These are phyloP conservation scores for Gonium pectorale DNA, from an alignment of 139 green algal genomes.

Conservation along the genomic window DNA sequence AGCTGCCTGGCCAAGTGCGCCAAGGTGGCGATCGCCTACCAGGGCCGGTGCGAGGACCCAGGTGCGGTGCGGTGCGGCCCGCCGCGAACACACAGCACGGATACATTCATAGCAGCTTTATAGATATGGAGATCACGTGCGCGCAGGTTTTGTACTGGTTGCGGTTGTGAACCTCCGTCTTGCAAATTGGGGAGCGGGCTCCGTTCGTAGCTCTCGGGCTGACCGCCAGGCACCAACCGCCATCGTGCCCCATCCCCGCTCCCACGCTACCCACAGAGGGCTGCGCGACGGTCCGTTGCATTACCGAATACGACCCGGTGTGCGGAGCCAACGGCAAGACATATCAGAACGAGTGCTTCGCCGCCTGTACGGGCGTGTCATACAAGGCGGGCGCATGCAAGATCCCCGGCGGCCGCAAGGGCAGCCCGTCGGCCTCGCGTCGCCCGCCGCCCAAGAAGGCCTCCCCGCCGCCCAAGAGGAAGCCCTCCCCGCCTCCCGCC, in stretches of 20 bases:
- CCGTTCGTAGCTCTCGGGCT: no score
- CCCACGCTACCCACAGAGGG: background rate
- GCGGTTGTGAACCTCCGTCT: no score
- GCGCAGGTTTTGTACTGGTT: no score
- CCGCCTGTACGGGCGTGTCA: background rate
- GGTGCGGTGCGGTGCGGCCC: background rate
- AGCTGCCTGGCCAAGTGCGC: constrained; percentile 46
- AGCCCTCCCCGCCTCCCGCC: no score
- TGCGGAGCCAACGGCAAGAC: background rate
- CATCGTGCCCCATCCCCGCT: background rate
- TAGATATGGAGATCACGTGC: no score
- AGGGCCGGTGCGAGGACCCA: constrained; percentile 34
- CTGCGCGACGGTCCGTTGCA: background rate
- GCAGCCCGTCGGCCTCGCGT: no score
- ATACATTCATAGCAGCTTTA: no score
- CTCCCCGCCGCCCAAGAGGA: no score
- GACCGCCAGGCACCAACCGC: background rate
- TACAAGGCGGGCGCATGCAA: background rate
- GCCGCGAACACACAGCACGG: no score
- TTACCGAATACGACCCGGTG: background rate
- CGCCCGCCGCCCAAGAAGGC: no score
- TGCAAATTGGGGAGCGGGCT: no score
- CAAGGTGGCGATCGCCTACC: constrained; percentile 22
- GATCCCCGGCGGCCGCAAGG: no score
- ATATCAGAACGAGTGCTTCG: constrained; percentile 21